Conservation (phyloP, 1,284 basidiomycete species). For the Cryptococcus depauperatus region DNA sequence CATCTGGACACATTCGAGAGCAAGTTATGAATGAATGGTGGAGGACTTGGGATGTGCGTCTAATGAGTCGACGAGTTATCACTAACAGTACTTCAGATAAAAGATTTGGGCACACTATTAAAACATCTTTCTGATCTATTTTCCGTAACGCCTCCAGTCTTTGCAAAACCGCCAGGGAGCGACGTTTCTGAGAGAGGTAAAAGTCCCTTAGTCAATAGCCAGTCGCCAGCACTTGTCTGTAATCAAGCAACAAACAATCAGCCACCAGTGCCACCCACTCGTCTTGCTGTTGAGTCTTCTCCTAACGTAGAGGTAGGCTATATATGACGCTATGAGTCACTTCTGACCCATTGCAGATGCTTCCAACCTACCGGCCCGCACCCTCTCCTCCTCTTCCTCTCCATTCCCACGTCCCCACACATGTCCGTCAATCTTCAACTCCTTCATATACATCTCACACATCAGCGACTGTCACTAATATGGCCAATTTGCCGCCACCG, state of each 20-base stretch:
- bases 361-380: constrained; percentile 29
- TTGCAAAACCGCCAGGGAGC: constrained; percentile 61
- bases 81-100: constrained; percentile 16
- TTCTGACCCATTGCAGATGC: too few relatives aligned
- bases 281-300: not conserved
- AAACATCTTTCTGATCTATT: constrained; percentile 55
- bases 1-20: constrained; percentile 57
- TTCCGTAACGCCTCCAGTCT: constrained; percentile 78
- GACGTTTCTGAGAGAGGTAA: constrained; percentile 6
- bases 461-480: too few relatives aligned
- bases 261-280: not conserved
- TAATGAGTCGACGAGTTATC: too few relatives aligned
- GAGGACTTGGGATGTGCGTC: constrained; percentile 68
- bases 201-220: not conserved
- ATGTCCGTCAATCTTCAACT: not conserved
- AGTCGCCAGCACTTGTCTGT: not conserved
- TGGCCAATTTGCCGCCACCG: not conserved
- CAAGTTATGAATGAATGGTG: constrained; percentile 59
- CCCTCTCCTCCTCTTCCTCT: constrained; percentile 28
- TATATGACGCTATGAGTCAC: too few relatives aligned
- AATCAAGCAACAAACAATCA: not conserved
- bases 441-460: not conserved
- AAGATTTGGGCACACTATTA: constrained; percentile 31
- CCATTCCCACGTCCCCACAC: not conserved
- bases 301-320: constrained; percentile 9